phyloP scores from a whole-genome alignment of 2,329 filamentous ascomycete species.

The Talaromyces pinophilus region DNA sequence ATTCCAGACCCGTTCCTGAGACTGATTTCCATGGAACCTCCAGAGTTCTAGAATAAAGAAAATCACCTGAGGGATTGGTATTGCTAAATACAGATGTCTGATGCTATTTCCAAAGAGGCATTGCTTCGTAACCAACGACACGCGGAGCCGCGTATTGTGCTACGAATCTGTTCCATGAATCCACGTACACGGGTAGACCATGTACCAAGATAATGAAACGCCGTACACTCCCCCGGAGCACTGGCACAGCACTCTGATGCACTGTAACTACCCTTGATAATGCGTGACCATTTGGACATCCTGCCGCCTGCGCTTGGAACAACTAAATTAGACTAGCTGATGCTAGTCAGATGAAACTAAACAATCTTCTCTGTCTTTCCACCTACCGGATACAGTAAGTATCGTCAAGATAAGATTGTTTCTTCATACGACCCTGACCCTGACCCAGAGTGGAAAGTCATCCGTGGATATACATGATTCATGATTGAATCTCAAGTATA shows the following conservation, averaged over 20 bases:
- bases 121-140: not conserved
- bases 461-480: not conserved
- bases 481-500: not conserved
- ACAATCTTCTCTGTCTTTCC: not conserved
- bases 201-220: not conserved
- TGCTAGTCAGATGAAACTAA: conserved; percentile 11
- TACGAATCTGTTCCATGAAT: not conserved
- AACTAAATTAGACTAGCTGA: not conserved
- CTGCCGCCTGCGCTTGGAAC: not conserved
- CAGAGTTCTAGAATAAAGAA: not conserved
- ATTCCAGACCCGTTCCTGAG: not conserved
- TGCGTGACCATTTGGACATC: not conserved
- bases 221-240: not conserved
- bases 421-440: not conserved
- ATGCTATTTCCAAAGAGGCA: not conserved
- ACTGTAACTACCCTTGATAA: not conserved
- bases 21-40: not conserved
- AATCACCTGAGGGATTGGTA: not conserved
- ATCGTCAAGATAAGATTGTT: conserved; percentile 7
- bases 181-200: not conserved
- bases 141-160: not conserved
- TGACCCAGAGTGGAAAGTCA: not conserved
- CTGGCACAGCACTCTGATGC: not conserved
- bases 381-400: conserved; percentile 11
- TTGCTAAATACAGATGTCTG: not conserved